phyloP scores from a whole-genome alignment of 2,329 filamentous ascomycete genomes.

The Geoglossum cookeanum region DNA sequence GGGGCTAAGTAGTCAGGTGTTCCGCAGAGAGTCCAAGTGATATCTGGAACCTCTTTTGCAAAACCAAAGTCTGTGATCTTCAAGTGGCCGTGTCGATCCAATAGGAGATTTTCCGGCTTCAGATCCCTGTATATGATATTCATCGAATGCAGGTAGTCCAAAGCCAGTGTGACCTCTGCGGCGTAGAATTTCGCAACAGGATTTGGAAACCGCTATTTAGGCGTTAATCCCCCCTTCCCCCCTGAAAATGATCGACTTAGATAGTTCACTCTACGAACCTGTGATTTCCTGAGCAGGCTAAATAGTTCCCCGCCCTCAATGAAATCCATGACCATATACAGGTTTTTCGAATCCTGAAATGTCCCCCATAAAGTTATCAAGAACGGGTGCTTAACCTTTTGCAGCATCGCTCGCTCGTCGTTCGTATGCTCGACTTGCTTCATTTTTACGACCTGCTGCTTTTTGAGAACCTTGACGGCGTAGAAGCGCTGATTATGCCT shows the following conservation, averaged over 20 bases:
- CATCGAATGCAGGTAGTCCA: constrained; percentile 86
- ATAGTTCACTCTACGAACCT: constrained; percentile 34
- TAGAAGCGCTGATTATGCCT: constrained; percentile 98
- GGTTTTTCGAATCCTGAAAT: constrained; percentile 83
- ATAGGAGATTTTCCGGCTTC: constrained; percentile 82
- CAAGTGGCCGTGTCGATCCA: constrained; percentile 82
- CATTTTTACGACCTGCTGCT: constrained; percentile 98
- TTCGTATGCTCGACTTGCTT: constrained; percentile 99
- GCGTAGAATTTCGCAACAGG: constrained; percentile 98
- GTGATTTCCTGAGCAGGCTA: constrained; percentile 81
- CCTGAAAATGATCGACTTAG: not conserved
- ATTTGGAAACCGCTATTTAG: constrained; percentile 78
- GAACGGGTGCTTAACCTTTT: constrained; percentile 94
- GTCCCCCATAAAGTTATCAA: constrained; percentile 96
- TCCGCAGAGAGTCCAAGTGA: constrained; percentile 96
- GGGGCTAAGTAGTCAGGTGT: constrained; percentile 95
- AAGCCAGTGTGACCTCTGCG: constrained; percentile 82
- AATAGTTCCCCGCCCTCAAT: constrained; percentile 97
- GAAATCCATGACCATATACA: constrained; percentile 99
- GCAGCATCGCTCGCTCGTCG: constrained; percentile 88
- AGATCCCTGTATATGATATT: constrained; percentile 97
- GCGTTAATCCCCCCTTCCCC: not conserved
- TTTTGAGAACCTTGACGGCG: constrained; percentile 95
- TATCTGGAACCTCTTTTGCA: constrained; percentile 93
- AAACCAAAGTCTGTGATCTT: constrained; percentile 99